Conservation (phyloP, 177 flowering plant genomes). For the Vitis hybrid region DNA sequence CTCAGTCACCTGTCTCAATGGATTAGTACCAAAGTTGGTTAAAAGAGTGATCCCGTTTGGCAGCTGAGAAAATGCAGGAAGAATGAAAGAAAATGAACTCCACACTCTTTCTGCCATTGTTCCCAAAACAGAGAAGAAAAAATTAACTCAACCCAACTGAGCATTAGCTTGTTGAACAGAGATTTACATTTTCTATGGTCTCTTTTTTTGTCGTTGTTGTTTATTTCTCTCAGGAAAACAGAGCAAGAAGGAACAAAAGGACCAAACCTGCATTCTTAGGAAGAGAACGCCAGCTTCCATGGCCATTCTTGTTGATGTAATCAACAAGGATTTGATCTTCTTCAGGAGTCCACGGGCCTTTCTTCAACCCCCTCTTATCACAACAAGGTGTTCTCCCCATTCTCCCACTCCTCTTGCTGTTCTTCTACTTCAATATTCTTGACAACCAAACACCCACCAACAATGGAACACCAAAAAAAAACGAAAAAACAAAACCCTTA, state of each 20-base stretch:
- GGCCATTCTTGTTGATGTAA: slow-evolving; percentile 61
- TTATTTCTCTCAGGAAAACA: neutral
- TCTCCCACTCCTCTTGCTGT: slow-evolving; percentile 3
- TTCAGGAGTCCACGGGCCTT: slow-evolving; percentile 78
- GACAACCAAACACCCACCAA: slow-evolving; percentile 1
- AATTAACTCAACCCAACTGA: too few species aligned
- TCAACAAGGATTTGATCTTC: slow-evolving; percentile 69
- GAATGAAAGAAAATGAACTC: too few species aligned
- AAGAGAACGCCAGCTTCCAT: slow-evolving; percentile 82
- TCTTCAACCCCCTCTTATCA: slow-evolving; percentile 66
- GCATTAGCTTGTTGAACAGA: too few species aligned
- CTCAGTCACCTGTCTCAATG: too few species aligned
- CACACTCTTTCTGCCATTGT: too few species aligned
- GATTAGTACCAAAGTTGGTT: too few species aligned
- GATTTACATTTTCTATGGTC: too few species aligned
- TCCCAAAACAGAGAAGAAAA: too few species aligned
- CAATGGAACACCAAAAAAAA: neutral
- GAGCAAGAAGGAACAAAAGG: neutral
- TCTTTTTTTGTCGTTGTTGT: too few species aligned
- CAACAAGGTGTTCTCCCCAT: slow-evolving; percentile 75
- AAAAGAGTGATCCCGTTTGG: too few species aligned
- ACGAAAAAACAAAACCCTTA: neutral
- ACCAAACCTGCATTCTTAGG: slow-evolving; percentile 72
- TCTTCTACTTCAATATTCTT: slow-evolving; percentile 9
- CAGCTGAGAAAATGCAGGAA: too few species aligned